Conservation (phyloP, 1,139 yeast genomes). For the Kurtzmaniella quercitrusa region DNA sequence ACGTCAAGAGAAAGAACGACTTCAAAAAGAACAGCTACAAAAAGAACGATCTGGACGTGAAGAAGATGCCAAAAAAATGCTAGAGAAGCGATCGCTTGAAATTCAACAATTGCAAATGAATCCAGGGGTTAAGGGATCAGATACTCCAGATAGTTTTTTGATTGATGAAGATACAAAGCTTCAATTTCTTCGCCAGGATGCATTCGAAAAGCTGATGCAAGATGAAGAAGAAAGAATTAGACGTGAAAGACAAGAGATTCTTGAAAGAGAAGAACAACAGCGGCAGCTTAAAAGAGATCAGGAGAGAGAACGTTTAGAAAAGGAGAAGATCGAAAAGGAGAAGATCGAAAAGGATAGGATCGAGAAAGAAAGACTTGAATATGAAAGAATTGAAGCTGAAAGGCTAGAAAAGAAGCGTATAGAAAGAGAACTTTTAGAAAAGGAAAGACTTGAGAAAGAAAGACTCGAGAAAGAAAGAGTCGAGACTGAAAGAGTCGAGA, state of each 20-base stretch:
- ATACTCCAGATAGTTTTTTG: neutral
- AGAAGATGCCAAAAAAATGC: neutral
- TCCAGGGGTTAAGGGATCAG: neutral
- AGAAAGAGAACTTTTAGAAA: neutral
- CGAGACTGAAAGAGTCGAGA: slow-evolving; percentile 1
- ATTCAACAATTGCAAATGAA: neutral
- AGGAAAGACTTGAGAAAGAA: slow-evolving; percentile 1
- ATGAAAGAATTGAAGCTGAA: neutral
- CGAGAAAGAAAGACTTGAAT: slow-evolving; percentile 2
- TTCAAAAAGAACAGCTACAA: slow-evolving; percentile 3
- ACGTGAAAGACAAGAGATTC: neutral
- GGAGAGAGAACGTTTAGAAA: slow-evolving; percentile 2
- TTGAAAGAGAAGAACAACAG: neutral
- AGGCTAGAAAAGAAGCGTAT: neutral
- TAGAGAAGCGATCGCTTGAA: neutral
- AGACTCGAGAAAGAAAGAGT: slow-evolving; percentile 1
- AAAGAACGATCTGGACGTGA: slow-evolving; percentile 1
- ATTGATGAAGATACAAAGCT: neutral
- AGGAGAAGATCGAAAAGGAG: slow-evolving; percentile 1
- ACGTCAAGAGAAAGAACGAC: slow-evolving; percentile 5
- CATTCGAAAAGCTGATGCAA: neutral
- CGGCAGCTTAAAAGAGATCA: neutral
- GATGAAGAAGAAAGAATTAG: neutral
- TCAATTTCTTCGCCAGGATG: neutral
- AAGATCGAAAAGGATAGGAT: neutral